Evolutionary conservation across 2,329 filamentous ascomycete genomes (phyloP), one percentile per base, ranked within the genome.

Genomic region (Ilyonectria mors-panacis): DNA sequence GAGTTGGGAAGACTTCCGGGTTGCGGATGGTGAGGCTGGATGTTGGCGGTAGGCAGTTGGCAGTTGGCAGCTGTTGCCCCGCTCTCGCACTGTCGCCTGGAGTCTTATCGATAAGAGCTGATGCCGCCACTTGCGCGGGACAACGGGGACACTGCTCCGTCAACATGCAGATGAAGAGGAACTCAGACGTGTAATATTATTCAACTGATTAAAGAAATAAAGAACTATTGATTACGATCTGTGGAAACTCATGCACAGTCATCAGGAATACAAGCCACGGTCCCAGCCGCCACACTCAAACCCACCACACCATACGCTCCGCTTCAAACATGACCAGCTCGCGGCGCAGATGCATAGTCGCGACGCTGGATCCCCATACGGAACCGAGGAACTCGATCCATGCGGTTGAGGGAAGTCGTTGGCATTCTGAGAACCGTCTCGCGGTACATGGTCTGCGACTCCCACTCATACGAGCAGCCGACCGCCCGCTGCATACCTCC

Each of bases 31-130:
- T 72, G 51, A 50, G 30, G 57, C 45, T 66, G 60, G 59, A 50
- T 64, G 67, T 66, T 65, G 69, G 26, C 28, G 45, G 28, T 48
- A 51, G 51, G n/a, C n/a, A n/a, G 26, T 53, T n/a, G 59, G 28
- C 37, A 50, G 63, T 58, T 48, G 54, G 48, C 55, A 58, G 59
- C 15, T 26, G 21, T 44, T 77, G 75, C 75, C 75, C 74, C 75
- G 75, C 72, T 69, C 63, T 55, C 59, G 56, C 48, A 51, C 28
- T 59, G 37, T 37, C 47, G 65, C 59, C 57, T 50, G 23, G 8
- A 6, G 37, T 1, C 63, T 72, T 76, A 76, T 76, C 74, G 74
- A 76, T 76, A 76, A 75, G 73, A 76, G 70, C 66, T 71, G 44
- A 54, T 53, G 17, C 12, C 10, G 26, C 55, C 26, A 19, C 48